Percentiles rank a stretch among this genome's conserved stretches.
Evolutionary conservation across 768 basidiomycete genomes (phyloP).

Genomic region (Gyrodon lividus): DNA sequence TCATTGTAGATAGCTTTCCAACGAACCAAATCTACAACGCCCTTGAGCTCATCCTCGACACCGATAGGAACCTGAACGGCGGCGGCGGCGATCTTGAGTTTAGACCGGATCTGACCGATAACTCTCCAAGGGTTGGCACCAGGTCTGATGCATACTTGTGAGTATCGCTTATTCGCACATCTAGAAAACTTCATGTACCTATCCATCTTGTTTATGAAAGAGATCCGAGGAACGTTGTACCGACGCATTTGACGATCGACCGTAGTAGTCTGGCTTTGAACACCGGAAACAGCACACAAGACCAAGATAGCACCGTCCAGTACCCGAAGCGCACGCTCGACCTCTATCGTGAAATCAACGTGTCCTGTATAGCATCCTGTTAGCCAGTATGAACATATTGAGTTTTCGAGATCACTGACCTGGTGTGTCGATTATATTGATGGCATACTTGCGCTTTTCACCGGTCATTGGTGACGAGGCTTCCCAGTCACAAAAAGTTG

Average conservation of each 20-base stretch:
- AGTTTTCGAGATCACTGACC: conserved; percentile 41
- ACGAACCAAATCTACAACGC: conserved; percentile 91
- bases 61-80: conserved; percentile 97
- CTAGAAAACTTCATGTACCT: conserved; percentile 45
- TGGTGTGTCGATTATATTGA: conserved; percentile 99
- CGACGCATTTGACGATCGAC: conserved; percentile 99
- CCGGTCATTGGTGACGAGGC: conserved; percentile 58
- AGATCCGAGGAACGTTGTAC: conserved; percentile 92
- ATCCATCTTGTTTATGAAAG: conserved; percentile 99
- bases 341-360: conserved; percentile 99
- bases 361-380: conserved; percentile 59
- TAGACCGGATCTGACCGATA: conserved; percentile 85
- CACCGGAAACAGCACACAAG: conserved; percentile 94
- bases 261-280: conserved; percentile 97
- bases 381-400: not conserved
- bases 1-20: conserved; percentile 96
- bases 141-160: conserved; percentile 49
- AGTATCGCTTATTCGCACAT: not conserved
- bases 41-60: conserved; percentile 77
- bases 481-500: conserved; percentile 97
- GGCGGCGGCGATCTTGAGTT: conserved; percentile 89
- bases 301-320: conserved; percentile 96
- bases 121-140: conserved; percentile 98
- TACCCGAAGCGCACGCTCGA: conserved; percentile 93
- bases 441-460: conserved; percentile 78